Percentiles rank a stretch among this genome's conserved stretches.
phyloP scores from a whole-genome alignment of 2,329 filamentous ascomycete species.

The Exophiala calicioides region DNA sequence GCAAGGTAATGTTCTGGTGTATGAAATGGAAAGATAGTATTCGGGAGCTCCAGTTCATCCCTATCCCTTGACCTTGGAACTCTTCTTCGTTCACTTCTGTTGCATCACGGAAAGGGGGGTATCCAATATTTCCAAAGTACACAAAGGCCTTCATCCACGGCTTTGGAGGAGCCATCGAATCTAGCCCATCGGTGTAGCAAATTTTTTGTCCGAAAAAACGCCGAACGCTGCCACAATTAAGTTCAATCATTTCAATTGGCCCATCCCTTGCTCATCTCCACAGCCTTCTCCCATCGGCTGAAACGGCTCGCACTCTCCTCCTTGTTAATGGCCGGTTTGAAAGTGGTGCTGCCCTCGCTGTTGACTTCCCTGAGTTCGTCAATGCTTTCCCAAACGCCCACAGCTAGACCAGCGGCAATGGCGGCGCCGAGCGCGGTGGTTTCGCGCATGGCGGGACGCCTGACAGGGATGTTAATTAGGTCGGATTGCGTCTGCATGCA shows the following conservation, averaged over 20 bases:
- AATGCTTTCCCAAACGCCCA: slow-evolving; percentile 74
- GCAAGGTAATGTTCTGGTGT: too few relatives aligned
- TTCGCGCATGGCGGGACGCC: slow-evolving; percentile 84
- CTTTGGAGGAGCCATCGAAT: too few relatives aligned
- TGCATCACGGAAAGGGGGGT: too few relatives aligned
- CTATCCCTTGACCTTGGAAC: too few relatives aligned
- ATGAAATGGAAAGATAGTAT: too few relatives aligned
- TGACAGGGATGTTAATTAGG: slow-evolving; percentile 78
- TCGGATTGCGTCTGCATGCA: slow-evolving; percentile 87
- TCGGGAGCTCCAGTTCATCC: too few relatives aligned
- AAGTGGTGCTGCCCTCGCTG: slow-evolving; percentile 66
- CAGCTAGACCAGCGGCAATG: slow-evolving; percentile 83
- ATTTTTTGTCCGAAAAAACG: slow-evolving; percentile 1
- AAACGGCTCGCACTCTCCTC: slow-evolving; percentile 65
- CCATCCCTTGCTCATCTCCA: slow-evolving; percentile 64
- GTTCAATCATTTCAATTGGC: slow-evolving; percentile 15
- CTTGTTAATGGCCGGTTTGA: slow-evolving; percentile 65
- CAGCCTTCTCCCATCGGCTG: slow-evolving; percentile 72
- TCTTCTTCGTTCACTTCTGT: too few relatives aligned
- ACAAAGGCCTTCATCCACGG: too few relatives aligned
- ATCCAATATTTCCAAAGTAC: too few relatives aligned
- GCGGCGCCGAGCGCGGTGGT: slow-evolving; percentile 86
- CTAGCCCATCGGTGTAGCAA: too few relatives aligned
- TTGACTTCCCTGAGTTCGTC: slow-evolving; percentile 74
- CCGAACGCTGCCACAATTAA: slow-evolving; percentile 10